Evolutionary conservation across 805 yeast species (phyloP).

Genomic region (Hanseniaspora pseudoguilliermondii): DNA sequence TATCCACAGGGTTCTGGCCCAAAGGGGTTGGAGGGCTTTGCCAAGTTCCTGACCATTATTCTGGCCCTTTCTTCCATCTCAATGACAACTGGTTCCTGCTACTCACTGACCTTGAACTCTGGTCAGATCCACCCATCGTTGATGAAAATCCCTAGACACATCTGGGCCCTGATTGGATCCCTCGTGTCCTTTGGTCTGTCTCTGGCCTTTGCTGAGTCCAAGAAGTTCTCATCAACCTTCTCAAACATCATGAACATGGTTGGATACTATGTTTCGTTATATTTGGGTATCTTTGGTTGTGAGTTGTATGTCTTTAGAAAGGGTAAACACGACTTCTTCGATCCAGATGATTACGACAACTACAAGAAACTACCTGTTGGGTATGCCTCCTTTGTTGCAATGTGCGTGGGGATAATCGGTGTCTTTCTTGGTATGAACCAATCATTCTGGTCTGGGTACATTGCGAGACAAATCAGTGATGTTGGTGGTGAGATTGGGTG

Average conservation of each 20-base stretch:
- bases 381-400: slow-evolving; percentile 60
- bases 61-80: slow-evolving; percentile 77
- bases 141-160: slow-evolving; percentile 61
- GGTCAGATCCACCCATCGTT: slow-evolving; percentile 72
- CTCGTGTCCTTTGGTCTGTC: slow-evolving; percentile 69
- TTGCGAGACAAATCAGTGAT: slow-evolving; percentile 39
- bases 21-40: slow-evolving; percentile 58
- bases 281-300: slow-evolving; percentile 55
- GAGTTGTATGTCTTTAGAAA: slow-evolving; percentile 74
- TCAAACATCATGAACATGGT: slow-evolving; percentile 80
- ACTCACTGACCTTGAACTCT: slow-evolving; percentile 74
- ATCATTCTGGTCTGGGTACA: slow-evolving; percentile 66
- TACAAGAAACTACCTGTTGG: slow-evolving; percentile 57
- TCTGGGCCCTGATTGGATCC: slow-evolving; percentile 72
- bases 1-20: slow-evolving; percentile 29
- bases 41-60: slow-evolving; percentile 77
- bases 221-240: slow-evolving; percentile 59
- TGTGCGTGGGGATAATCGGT: slow-evolving; percentile 76
- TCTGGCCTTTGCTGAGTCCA: slow-evolving; percentile 49
- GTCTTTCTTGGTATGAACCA: slow-evolving; percentile 79
- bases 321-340: slow-evolving; percentile 43
- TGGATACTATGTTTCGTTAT: slow-evolving; percentile 82
- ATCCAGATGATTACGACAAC: slow-evolving; percentile 49
- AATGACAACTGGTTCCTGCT: slow-evolving; percentile 86
- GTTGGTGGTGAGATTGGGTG: slow-evolving; percentile 79